phyloP scores from a whole-genome alignment of 2,329 filamentous ascomycete genomes.

The Pseudogymnoascus sp. region DNA sequence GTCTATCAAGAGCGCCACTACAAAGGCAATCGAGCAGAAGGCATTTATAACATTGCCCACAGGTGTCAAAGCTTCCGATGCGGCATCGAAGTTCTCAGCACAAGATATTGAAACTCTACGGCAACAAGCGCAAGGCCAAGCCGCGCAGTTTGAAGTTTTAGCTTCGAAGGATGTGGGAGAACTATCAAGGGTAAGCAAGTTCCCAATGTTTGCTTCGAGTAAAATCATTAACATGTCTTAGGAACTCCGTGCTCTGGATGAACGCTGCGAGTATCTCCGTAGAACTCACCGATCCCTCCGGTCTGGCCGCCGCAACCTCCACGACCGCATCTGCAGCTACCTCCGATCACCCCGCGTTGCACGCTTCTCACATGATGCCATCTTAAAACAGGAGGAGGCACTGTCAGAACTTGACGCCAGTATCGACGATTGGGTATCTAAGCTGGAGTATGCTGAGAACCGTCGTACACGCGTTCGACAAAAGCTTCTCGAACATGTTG shows the following conservation, averaged over 20 bases:
- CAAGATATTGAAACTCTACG: slow-evolving; percentile 46
- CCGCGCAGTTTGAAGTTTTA: slow-evolving; percentile 58
- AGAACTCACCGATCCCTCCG: slow-evolving; percentile 69
- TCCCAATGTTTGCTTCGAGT: neutral
- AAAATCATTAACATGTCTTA: slow-evolving; percentile 25
- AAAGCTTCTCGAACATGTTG: slow-evolving; percentile 75
- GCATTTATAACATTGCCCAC: slow-evolving; percentile 56
- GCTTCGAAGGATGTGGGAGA: slow-evolving; percentile 54
- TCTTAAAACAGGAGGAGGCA: slow-evolving; percentile 74
- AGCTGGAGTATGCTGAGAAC: slow-evolving; percentile 76
- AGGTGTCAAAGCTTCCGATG: slow-evolving; percentile 50
- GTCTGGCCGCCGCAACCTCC: slow-evolving; percentile 68
- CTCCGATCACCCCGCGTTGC: slow-evolving; percentile 63
- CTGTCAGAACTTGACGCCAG: slow-evolving; percentile 67
- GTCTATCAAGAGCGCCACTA: slow-evolving; percentile 28
- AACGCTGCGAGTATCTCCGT: slow-evolving; percentile 70
- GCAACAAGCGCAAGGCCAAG: slow-evolving; percentile 55
- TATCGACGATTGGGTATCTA: slow-evolving; percentile 74
- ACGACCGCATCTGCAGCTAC: slow-evolving; percentile 69
- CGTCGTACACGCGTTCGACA: slow-evolving; percentile 67
- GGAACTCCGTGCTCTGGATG: slow-evolving; percentile 70
- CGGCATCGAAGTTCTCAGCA: slow-evolving; percentile 38
- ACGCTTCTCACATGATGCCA: slow-evolving; percentile 65
- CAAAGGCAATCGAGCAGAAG: slow-evolving; percentile 42
- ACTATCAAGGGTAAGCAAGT: slow-evolving; percentile 50